Conservation (phyloP, 768 basidiomycete genomes). For the Amanita muscaria region DNA sequence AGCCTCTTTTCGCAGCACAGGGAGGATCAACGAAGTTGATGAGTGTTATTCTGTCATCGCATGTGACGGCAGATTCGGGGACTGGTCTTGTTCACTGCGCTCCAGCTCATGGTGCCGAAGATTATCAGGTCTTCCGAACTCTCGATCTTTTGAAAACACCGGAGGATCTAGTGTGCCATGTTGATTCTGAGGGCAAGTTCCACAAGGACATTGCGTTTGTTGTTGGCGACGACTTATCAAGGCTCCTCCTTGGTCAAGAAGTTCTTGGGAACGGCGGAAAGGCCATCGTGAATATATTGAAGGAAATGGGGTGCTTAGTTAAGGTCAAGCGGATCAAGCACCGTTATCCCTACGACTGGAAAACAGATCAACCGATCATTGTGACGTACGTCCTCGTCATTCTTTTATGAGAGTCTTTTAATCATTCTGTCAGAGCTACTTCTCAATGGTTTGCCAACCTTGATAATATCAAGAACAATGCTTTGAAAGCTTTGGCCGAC, state of each 20-base stretch:
- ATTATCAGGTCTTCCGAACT: conserved; percentile 70
- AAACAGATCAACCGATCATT: conserved; percentile 88
- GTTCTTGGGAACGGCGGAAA: conserved; percentile 69
- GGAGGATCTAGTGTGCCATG: conserved; percentile 64
- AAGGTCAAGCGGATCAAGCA: conserved; percentile 70
- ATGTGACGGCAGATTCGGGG: conserved; percentile 83
- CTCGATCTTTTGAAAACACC: conserved; percentile 39
- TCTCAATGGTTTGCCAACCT: conserved; percentile 98
- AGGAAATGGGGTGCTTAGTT: conserved; percentile 45
- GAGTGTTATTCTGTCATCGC: conserved; percentile 55
- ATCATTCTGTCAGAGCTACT: conserved; percentile 45
- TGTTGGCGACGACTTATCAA: conserved; percentile 39
- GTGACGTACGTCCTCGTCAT: conserved; percentile 49
- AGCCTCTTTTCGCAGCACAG: conserved; percentile 44
- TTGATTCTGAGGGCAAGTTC: conserved; percentile 71
- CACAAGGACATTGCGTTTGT: conserved; percentile 47
- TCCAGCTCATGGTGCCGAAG: conserved; percentile 90
- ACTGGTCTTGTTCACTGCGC: conserved; percentile 95
- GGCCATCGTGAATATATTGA: conserved; percentile 56
- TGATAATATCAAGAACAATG: conserved; percentile 70
- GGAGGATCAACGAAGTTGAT: conserved; percentile 23
- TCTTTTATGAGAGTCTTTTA: not conserved
- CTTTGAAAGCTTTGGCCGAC: conserved; percentile 54
- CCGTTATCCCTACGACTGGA: conserved; percentile 95
- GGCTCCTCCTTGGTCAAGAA: conserved; percentile 51